phyloP scores from a whole-genome alignment of 2,329 filamentous ascomycete genomes.

The Polychaeton citri region DNA sequence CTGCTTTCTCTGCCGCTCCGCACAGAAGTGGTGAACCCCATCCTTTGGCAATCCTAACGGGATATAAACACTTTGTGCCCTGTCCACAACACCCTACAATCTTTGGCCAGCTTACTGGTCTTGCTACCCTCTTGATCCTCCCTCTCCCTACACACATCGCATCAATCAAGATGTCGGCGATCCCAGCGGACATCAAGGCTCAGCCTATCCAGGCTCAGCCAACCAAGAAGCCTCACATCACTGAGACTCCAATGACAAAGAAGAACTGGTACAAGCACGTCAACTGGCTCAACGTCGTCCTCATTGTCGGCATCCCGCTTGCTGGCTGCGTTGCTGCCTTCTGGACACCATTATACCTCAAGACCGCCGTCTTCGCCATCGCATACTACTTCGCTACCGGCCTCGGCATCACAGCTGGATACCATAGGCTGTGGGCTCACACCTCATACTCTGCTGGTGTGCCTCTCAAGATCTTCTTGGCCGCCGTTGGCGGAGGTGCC shows the following conservation, averaged over 20 bases:
- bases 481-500: constrained; percentile 67
- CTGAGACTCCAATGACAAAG: constrained; percentile 66
- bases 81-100: too few relatives aligned
- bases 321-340: constrained; percentile 59
- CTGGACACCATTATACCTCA: constrained; percentile 61
- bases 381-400: constrained; percentile 69
- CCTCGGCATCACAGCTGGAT: constrained; percentile 38
- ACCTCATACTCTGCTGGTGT: constrained; percentile 65
- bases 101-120: too few relatives aligned
- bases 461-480: constrained; percentile 70
- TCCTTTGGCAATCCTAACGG: too few relatives aligned
- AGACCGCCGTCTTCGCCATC: constrained; percentile 62
- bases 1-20: too few relatives aligned
- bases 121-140: too few relatives aligned
- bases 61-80: too few relatives aligned
- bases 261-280: constrained; percentile 84
- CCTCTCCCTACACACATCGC: too few relatives aligned
- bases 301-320: constrained; percentile 68
- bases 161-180: too few relatives aligned
- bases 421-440: constrained; percentile 79
- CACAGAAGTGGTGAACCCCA: too few relatives aligned
- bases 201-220: background rate
- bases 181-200: background rate
- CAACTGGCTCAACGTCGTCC: constrained; percentile 79
- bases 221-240: constrained; percentile 67